Base-by-base conservation (phyloP, 2,329 filamentous ascomycete species). In the Ascochyta clinopodiicola region DNA sequence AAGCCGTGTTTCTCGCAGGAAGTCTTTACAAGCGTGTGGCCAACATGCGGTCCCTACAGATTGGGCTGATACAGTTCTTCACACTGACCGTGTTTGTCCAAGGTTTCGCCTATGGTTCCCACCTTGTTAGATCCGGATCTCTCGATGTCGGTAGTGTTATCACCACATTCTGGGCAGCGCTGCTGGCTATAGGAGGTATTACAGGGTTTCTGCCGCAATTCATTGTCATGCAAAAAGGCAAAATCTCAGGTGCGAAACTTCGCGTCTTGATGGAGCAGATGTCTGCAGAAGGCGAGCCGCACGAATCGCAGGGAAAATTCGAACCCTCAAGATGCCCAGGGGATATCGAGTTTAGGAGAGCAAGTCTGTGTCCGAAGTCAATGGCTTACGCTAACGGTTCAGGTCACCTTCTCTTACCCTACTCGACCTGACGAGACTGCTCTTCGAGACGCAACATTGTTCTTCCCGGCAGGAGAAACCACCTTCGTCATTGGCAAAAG, bases 321-420 rank as follows among this genome's bases (percentile, higher is more conserved):
- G 59, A 61, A 37, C 76, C 75, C 12, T 51, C 56, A 6, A 60
- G 44, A 5, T 92, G 88, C 58, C 71, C 77, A 12, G 91, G 92
- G 0, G 81, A 89, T 29, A 85, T 97, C 44, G 82, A 88, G 58
- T 79, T 96, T 46, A 83, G 80, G 52, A 78, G 90, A 65, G 91
- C 91, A 76, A 74, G 82, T 75, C 3, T n/a, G 15, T 4, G 19
- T 10, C 10, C 8, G 1, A 6, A 10, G 5, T 38, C 15, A 12
- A 35, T n/a, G 17, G 15, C 6, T 4, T 17, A 17, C 21, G 17
- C 60, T 66, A 24, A 62, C 44, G 3, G 8, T 61, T 59, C 13
- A 94, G 90, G 82, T 95, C n/a, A 87, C 83, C 38, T 96, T 96
- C 68, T 82, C 88, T 1, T 97, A 97, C 67, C 90, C 92, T 1